Evolutionary conservation across 2,329 filamentous ascomycete genomes (phyloP).

Genomic region (Arthrobotrys musiformis): DNA sequence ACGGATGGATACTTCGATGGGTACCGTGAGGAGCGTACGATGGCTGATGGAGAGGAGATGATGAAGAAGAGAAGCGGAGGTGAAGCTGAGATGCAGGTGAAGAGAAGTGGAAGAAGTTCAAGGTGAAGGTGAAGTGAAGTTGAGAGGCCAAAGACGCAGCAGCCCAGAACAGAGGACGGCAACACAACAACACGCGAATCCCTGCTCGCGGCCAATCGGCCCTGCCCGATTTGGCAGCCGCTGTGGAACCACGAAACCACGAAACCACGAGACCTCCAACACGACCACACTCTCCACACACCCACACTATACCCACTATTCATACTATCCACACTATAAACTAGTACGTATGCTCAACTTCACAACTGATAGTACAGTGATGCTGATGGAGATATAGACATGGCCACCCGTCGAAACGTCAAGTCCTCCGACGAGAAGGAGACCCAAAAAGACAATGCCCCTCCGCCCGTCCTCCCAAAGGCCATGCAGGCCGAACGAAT

Average conservation of each 20-base stretch:
- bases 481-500: slow-evolving; percentile 64
- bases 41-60: not conserved
- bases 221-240: not conserved
- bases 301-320: not conserved
- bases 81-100: not conserved
- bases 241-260: not conserved
- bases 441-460: slow-evolving; percentile 70
- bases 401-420: slow-evolving; percentile 77
- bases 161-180: not conserved
- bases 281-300: too few relatives aligned
- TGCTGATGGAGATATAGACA: slow-evolving; percentile 62
- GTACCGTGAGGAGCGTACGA: not conserved
- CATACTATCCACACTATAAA: not conserved
- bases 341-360: not conserved
- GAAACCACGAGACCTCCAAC: not conserved
- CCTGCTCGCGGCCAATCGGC: not conserved
- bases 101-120: not conserved
- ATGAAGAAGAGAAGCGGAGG: not conserved
- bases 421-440: slow-evolving; percentile 71
- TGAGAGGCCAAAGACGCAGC: slow-evolving; percentile 14
- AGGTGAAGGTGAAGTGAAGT: not conserved
- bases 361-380: not conserved
- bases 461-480: slow-evolving; percentile 61
- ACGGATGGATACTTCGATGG: not conserved
- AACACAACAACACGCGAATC: slow-evolving; percentile 34